Conservation (phyloP, 2,329 filamentous ascomycete species). For the Saccharata proteae region DNA sequence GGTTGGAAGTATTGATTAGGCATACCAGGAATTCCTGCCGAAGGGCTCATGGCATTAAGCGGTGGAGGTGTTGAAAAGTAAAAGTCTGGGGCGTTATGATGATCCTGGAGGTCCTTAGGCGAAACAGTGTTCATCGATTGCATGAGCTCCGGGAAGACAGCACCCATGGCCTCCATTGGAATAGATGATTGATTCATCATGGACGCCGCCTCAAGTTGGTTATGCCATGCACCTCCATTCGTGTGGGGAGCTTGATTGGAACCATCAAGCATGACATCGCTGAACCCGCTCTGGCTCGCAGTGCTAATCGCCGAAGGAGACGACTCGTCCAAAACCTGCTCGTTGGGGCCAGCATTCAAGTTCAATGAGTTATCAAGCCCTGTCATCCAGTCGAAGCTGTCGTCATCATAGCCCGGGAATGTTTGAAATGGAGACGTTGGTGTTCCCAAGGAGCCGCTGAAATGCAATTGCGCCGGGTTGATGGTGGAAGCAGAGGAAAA, state of each 20-base stretch:
- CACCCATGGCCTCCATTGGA: conserved; percentile 60
- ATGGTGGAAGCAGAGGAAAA: conserved; percentile 55
- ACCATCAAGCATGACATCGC: conserved; percentile 83
- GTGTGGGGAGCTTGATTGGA: conserved; percentile 24
- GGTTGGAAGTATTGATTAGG: conserved; percentile 50
- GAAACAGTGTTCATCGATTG: conserved; percentile 51
- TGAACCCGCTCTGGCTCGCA: conserved; percentile 80
- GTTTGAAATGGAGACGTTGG: conserved; percentile 35
- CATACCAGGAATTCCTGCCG: conserved; percentile 53
- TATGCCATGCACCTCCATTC: conserved; percentile 26
- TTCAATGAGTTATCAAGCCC: conserved; percentile 66
- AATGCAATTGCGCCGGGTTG: conserved; percentile 63
- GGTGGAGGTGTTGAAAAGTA: conserved; percentile 71
- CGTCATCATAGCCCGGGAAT: conserved; percentile 52
- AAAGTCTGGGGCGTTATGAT: conserved; percentile 55
- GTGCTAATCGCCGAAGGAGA: conserved; percentile 95
- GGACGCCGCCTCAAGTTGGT: conserved; percentile 51
- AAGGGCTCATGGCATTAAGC: conserved; percentile 60
- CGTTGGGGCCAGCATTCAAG: conserved; percentile 44
- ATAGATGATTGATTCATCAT: conserved; percentile 56
- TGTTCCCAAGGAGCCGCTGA: conserved; percentile 60
- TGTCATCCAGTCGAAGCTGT: conserved; percentile 73
- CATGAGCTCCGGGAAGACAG: conserved; percentile 65
- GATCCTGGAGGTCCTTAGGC: conserved; percentile 60
- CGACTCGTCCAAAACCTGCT: conserved; percentile 79